Conservation (phyloP, 2,329 filamentous ascomycete species). For the Penicillium sp. region DNA sequence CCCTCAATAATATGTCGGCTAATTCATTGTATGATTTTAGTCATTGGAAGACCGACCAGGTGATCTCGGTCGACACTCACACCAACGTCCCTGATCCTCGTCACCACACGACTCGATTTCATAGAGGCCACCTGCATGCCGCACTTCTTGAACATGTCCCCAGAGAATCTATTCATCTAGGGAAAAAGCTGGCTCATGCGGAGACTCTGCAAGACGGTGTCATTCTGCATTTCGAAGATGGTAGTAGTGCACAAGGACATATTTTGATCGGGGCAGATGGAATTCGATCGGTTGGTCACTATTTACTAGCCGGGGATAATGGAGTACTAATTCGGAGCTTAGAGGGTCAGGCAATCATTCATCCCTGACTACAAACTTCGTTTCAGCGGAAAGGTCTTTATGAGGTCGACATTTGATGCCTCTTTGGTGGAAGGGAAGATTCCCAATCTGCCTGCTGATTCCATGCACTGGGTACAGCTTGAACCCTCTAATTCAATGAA, state of each 20-base stretch:
- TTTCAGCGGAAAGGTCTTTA: slow-evolving; percentile 52
- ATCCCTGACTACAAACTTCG: slow-evolving; percentile 44
- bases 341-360: slow-evolving; percentile 44
- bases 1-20: background rate
- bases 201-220: slow-evolving; percentile 36
- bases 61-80: slow-evolving; percentile 47
- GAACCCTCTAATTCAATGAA: background rate
- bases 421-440: slow-evolving; percentile 45
- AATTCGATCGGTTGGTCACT: slow-evolving; percentile 53
- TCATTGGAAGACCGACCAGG: slow-evolving; percentile 51
- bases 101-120: slow-evolving; percentile 52
- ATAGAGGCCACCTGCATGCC: slow-evolving; percentile 55
- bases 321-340: background rate
- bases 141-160: slow-evolving; percentile 54
- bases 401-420: slow-evolving; percentile 51
- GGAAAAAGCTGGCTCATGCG: slow-evolving; percentile 48
- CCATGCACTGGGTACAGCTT: slow-evolving; percentile 42
- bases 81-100: slow-evolving; percentile 35
- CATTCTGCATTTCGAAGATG: slow-evolving; percentile 54
- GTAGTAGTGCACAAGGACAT: slow-evolving; percentile 49
- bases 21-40: slow-evolving; percentile 22
- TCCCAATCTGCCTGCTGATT: slow-evolving; percentile 45
- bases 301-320: no score
- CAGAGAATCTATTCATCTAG: slow-evolving; percentile 46
- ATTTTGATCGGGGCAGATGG: slow-evolving; percentile 59